Conservation (phyloP, 139 green algal genomes). For the Ettlia oleoabundans region DNA sequence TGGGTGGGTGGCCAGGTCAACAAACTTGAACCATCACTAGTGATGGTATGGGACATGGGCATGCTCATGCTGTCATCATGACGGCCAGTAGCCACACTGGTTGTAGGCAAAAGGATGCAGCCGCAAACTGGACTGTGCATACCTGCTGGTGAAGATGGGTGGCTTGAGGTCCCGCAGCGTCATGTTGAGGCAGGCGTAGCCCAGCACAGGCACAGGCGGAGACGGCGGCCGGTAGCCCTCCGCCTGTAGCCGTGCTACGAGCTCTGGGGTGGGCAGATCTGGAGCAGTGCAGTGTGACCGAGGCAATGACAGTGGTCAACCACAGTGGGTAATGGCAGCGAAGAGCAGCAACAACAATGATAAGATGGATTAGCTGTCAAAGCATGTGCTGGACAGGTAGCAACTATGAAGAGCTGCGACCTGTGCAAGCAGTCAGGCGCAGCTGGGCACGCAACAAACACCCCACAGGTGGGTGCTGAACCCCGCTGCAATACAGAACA, state of each 20-base stretch:
- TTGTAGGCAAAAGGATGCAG: background rate
- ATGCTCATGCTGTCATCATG: background rate
- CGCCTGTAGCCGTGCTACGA: background rate
- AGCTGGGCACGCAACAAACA: background rate
- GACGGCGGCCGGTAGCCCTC: slow-evolving; percentile 1
- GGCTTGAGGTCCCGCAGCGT: slow-evolving; percentile 56
- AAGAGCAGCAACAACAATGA: background rate
- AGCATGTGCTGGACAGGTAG: background rate
- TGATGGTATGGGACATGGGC: background rate
- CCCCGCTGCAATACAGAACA: no score
- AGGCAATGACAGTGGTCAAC: background rate
- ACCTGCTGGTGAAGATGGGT: slow-evolving; percentile 63
- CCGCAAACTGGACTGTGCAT: background rate
- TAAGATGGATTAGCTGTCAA: no score
- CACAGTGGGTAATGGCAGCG: no score
- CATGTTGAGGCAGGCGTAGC: slow-evolving; percentile 75
- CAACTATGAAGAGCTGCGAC: no score
- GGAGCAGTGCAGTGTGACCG: background rate
- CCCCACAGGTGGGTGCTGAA: no score
- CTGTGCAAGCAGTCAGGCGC: no score
- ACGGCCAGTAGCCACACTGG: background rate
- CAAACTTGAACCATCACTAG: no score
- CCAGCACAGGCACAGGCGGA: slow-evolving; percentile 63
- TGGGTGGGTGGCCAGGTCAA: no score
- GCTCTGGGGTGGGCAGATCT: slow-evolving; percentile 23